Conservation (phyloP, 768 basidiomycete genomes). For the Trametes coccinea region DNA sequence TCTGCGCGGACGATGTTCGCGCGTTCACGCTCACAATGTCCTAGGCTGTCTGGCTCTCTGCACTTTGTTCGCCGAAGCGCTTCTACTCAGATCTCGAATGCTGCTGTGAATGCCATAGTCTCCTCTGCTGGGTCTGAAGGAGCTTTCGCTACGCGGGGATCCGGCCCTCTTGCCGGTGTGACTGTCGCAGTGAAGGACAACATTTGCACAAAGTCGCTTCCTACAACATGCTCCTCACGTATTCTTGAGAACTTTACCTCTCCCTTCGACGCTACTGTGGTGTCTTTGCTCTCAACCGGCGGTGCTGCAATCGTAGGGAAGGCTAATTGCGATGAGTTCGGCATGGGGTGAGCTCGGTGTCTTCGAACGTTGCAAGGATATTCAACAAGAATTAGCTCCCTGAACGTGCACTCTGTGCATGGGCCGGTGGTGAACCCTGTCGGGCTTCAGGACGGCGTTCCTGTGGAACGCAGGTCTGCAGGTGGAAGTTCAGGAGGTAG, state of each 20-base stretch:
- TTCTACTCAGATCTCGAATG: not conserved
- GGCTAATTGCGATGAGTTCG: slow-evolving; percentile 97
- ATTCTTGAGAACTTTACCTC: slow-evolving; percentile 75
- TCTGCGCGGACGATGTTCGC: slow-evolving; percentile 1
- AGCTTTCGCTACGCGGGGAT: slow-evolving; percentile 9
- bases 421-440: slow-evolving; percentile 82
- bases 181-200: slow-evolving; percentile 82
- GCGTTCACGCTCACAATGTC: slow-evolving; percentile 4
- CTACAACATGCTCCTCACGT: slow-evolving; percentile 76
- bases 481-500: slow-evolving; percentile 96
- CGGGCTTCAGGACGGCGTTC: slow-evolving; percentile 26
- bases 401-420: slow-evolving; percentile 71
- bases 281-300: slow-evolving; percentile 53
- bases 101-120: slow-evolving; percentile 6
- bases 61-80: not conserved
- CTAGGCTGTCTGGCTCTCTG: not conserved
- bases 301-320: slow-evolving; percentile 84
- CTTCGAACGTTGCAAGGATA: not conserved
- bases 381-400: slow-evolving; percentile 50
- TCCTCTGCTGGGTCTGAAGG: not conserved
- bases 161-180: slow-evolving; percentile 37
- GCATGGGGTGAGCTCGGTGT: slow-evolving; percentile 77
- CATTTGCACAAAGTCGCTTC: slow-evolving; percentile 66
- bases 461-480: slow-evolving; percentile 57
- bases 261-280: slow-evolving; percentile 87